A percentile compares a stretch with the other conserved stretches of the same genome.
Evolutionary conservation across 148 eudicot species (phyloP).

Genomic region (Persicaria maculosa): DNA sequence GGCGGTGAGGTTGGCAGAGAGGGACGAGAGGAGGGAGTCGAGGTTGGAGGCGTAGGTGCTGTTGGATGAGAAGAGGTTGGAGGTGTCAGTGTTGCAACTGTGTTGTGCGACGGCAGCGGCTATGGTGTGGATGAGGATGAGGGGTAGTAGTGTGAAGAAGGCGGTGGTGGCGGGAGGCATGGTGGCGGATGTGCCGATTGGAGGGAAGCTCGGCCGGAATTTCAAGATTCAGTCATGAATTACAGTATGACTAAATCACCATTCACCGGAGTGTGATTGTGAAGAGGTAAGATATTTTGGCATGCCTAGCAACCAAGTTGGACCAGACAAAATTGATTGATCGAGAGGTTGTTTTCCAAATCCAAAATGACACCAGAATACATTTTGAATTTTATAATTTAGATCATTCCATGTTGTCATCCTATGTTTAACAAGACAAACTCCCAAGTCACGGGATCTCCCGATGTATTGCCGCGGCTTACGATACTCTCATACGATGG

Average conservation of each 20-base stretch:
- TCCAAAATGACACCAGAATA: too few species aligned
- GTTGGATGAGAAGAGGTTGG: neutral
- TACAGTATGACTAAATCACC: too few species aligned
- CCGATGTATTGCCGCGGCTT: too few species aligned
- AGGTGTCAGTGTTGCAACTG: neutral
- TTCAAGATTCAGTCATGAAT: too few species aligned
- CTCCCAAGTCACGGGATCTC: too few species aligned
- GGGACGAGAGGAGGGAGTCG: constrained; percentile 11
- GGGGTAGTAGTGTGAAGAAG: neutral
- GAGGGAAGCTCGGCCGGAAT: neutral
- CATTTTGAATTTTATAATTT: too few species aligned
- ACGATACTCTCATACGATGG: too few species aligned
- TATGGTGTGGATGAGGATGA: neutral
- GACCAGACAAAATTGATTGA: neutral
- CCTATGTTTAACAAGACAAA: too few species aligned
- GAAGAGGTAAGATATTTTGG: neutral
- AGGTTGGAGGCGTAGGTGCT: constrained; percentile 7
- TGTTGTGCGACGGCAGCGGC: neutral
- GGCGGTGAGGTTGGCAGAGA: constrained; percentile 9
- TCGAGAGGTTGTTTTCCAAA: neutral
- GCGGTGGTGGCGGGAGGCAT: neutral
- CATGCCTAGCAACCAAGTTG: neutral
- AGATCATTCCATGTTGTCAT: too few species aligned
- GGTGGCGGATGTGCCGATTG: neutral
- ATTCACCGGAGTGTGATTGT: too few species aligned